These are phyloP conservation scores for Gonapodya prolifera DNA, from an alignment of 192 early-diverging fungal genomes.

Conservation along the genomic window DNA sequence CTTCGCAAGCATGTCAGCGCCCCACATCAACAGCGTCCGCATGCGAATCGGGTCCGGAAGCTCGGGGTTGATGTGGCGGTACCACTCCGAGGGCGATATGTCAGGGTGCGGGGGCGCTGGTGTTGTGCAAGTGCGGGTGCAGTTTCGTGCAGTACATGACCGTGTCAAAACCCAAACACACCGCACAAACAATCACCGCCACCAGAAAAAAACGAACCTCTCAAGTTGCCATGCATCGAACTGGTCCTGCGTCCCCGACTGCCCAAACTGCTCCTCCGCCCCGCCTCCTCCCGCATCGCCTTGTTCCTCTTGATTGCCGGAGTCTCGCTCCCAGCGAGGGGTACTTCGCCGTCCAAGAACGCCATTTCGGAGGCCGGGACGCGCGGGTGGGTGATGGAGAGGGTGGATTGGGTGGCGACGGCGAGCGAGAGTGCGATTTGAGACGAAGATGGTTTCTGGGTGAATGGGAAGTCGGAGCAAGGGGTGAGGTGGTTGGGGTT, in stretches of 20 bases:
- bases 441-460: not conserved
- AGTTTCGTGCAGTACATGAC: not conserved
- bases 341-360: not conserved
- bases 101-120: not conserved
- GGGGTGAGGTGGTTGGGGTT: too few species aligned
- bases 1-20: not conserved
- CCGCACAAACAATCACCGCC: not conserved
- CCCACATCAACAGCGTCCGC: not conserved
- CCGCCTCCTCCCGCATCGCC: not conserved
- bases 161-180: not conserved
- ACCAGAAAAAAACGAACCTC: not conserved
- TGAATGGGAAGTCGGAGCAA: not conserved
- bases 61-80: not conserved
- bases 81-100: not conserved
- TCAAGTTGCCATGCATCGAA: not conserved
- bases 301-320: slow-evolving; percentile 2
- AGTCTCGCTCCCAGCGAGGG: not conserved
- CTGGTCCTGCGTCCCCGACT: not conserved
- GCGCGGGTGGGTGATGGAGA: not conserved
- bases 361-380: not conserved
- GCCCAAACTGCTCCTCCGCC: not conserved
- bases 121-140: not conserved
- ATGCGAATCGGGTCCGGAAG: not conserved
- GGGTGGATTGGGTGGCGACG: not conserved
- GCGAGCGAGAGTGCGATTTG: not conserved